phyloP scores from a whole-genome alignment of 2,329 filamentous ascomycete species.

The Boeremia exigua region DNA sequence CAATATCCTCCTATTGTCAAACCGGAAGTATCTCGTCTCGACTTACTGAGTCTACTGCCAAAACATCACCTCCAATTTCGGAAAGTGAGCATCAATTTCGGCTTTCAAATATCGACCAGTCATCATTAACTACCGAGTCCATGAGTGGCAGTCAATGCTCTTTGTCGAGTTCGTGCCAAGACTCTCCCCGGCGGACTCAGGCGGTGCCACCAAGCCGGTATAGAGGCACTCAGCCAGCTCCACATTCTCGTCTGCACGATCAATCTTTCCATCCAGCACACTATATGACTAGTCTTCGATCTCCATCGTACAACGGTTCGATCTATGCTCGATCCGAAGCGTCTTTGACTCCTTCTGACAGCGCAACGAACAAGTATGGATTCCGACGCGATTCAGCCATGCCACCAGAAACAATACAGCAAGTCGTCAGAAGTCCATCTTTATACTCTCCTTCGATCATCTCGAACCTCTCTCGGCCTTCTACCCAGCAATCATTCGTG shows the following conservation, averaged over 20 bases:
- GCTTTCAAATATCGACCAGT: background rate
- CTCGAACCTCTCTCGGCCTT: background rate
- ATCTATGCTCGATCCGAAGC: background rate
- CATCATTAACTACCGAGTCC: background rate
- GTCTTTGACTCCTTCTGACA: background rate
- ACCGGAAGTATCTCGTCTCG: background rate
- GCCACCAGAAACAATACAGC: background rate
- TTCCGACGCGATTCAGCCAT: background rate
- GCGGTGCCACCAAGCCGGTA: background rate
- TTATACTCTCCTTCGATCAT: background rate
- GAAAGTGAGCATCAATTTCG: background rate
- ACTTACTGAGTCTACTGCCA: background rate
- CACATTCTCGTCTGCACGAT: background rate
- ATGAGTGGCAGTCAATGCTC: background rate
- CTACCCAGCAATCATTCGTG: background rate
- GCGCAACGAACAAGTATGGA: background rate
- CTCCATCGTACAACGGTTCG: background rate
- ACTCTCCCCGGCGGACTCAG: background rate
- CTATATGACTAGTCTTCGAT: background rate
- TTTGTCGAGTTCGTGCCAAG: background rate
- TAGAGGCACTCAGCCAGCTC: background rate
- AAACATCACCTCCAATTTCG: conserved; percentile 2
- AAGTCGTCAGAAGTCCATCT: background rate
- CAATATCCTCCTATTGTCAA: background rate
- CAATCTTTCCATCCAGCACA: background rate